A percentile compares a stretch with the other conserved stretches of the same genome.
Conservation (phyloP, 345 rosid species). For the Lumnitzera littorea region DNA sequence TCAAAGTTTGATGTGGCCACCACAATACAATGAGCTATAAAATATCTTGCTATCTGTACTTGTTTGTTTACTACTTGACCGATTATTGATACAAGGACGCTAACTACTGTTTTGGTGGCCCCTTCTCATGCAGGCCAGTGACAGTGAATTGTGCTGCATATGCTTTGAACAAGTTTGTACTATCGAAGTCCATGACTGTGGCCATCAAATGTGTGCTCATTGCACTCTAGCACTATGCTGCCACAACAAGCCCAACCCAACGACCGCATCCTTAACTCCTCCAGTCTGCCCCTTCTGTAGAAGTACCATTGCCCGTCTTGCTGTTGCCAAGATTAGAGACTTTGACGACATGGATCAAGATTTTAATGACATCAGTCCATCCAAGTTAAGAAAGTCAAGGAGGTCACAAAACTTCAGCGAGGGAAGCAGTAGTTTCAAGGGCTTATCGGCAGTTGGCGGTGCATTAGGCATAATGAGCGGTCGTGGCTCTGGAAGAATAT, state of each 20-base stretch:
- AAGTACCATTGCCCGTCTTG: slow-evolving; percentile 59
- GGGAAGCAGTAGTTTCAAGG: slow-evolving; percentile 96
- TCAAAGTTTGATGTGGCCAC: not conserved
- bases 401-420: slow-evolving; percentile 64
- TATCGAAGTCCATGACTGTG: slow-evolving; percentile 83
- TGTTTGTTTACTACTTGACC: too few relatives aligned
- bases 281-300: slow-evolving; percentile 98
- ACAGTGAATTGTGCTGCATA: slow-evolving; percentile 81
- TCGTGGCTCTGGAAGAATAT: slow-evolving; percentile 66
- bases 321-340: slow-evolving; percentile 49
- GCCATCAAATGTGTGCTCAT: slow-evolving; percentile 98
- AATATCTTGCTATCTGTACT: too few relatives aligned
- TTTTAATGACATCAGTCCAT: slow-evolving; percentile 41
- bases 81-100: too few relatives aligned
- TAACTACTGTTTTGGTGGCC: too few relatives aligned
- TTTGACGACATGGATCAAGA: slow-evolving; percentile 44
- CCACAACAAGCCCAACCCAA: slow-evolving; percentile 95
- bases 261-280: slow-evolving; percentile 54
- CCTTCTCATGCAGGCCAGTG: slow-evolving; percentile 50
- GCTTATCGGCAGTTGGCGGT: slow-evolving; percentile 56
- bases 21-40: too few relatives aligned
- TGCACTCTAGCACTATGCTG: slow-evolving; percentile 97
- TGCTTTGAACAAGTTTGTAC: slow-evolving; percentile 97
- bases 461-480: slow-evolving; percentile 65
- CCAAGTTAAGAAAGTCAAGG: slow-evolving; percentile 57